Conservation (phyloP, 73 alveolate species). For the Tetrahymena thermophila region DNA sequence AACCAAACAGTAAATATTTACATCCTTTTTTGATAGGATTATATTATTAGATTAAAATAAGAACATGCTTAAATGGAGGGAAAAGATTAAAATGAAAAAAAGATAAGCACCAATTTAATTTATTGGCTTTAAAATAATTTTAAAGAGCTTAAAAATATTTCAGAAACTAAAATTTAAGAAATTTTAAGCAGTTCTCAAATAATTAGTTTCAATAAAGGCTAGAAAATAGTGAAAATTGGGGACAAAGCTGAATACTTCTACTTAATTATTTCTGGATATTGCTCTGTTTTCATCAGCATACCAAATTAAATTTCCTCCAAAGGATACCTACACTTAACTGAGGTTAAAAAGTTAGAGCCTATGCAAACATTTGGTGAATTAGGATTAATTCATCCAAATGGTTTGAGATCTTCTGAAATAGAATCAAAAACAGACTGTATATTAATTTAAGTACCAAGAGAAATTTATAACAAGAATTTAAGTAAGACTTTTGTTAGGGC, state of each 20-base stretch:
- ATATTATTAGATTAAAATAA: not conserved
- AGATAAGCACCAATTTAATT: not conserved
- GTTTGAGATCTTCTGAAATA: not conserved
- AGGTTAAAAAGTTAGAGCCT: not conserved
- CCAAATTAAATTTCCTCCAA: not conserved
- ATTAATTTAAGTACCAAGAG: not conserved
- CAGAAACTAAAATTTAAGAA: not conserved
- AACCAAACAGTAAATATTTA: no score
- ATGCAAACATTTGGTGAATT: not conserved
- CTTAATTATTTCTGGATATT: not conserved
- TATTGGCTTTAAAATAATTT: not conserved
- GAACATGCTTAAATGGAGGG: not conserved
- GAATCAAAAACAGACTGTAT: not conserved
- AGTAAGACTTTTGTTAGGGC: not conserved
- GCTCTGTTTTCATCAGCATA: not conserved
- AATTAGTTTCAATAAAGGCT: not conserved
- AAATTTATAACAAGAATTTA: not conserved
- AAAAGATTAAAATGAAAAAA: not conserved
- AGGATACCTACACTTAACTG: not conserved
- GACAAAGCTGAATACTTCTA: not conserved
- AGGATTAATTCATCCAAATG: not conserved
- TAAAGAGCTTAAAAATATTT: not conserved
- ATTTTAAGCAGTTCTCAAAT: not conserved
- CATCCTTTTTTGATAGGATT: not conserved
- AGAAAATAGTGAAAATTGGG: not conserved